A percentile compares a stretch with the other conserved stretches of the same genome.
phyloP scores from a whole-genome alignment of 768 basidiomycete species.

The Lentinula edodes region DNA sequence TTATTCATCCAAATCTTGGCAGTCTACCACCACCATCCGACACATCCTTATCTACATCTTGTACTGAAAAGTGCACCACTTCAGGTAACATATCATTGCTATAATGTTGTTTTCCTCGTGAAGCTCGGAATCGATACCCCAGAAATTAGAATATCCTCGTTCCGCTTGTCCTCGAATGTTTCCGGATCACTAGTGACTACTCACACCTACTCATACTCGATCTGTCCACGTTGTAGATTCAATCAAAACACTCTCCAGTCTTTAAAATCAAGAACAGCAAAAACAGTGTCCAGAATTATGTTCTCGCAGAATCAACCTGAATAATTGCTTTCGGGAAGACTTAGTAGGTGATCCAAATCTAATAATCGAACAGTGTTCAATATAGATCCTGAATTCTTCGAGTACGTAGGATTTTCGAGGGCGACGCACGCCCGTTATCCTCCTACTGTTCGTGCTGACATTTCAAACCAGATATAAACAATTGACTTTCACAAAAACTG shows the following conservation, averaged over 20 bases:
- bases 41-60: not conserved
- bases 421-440: not conserved
- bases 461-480: conserved; percentile 27
- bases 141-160: not conserved
- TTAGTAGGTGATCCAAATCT: conserved; percentile 46
- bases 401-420: not conserved
- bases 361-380: not conserved
- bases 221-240: conserved; percentile 31
- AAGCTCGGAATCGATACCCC: not conserved
- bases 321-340: conserved; percentile 38
- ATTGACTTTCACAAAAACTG: conserved; percentile 19
- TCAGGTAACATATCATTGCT: not conserved
- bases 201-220: conserved; percentile 22
- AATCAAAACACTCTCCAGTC: conserved; percentile 29
- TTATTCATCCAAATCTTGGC: not conserved
- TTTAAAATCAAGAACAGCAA: conserved; percentile 31
- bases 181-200: conserved; percentile 29
- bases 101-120: not conserved
- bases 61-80: not conserved
- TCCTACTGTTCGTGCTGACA: conserved; percentile 6
- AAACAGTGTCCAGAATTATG: too few relatives aligned
- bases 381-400: not conserved
- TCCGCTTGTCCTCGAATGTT: conserved; percentile 1
- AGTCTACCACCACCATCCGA: not conserved
- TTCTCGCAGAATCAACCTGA: too few relatives aligned